phyloP scores from a whole-genome alignment of 2,329 filamentous ascomycete genomes.

The Colletotrichum filicis region DNA sequence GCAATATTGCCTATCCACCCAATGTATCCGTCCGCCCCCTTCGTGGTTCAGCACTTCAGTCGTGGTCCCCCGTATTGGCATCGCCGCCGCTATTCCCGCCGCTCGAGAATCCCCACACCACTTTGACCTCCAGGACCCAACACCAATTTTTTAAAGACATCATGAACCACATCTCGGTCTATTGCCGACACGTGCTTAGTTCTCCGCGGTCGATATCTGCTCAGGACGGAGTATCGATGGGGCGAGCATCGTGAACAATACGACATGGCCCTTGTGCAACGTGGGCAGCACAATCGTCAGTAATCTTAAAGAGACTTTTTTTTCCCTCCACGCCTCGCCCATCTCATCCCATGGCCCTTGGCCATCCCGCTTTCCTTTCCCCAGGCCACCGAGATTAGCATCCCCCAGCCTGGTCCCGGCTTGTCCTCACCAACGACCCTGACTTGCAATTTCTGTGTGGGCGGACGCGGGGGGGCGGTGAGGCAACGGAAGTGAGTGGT shows the following conservation, averaged over 20 bases:
- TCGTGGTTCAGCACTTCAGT: not conserved
- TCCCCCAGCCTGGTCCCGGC: constrained; percentile 20
- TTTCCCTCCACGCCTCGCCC: constrained; percentile 1
- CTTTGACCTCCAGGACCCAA: not conserved
- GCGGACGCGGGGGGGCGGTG: constrained; percentile 33
- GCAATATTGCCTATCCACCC: constrained; percentile 33
- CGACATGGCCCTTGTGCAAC: constrained; percentile 2
- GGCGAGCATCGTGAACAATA: not conserved
- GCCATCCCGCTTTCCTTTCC: constrained; percentile 29
- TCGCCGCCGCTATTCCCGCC: constrained; percentile 33
- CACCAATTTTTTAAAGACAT: constrained; percentile 8
- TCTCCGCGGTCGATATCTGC: constrained; percentile 1
- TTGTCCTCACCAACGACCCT: constrained; percentile 9
- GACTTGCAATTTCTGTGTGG: constrained; percentile 22
- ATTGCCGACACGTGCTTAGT: constrained; percentile 31
- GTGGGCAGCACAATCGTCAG: not conserved
- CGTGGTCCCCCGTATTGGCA: constrained; percentile 11
- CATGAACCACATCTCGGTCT: constrained; percentile 29
- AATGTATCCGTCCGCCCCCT: constrained; percentile 12
- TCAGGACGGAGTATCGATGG: not conserved
- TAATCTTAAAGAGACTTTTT: constrained; percentile 4
- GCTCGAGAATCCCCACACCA: not conserved
- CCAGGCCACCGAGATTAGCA: constrained; percentile 32
- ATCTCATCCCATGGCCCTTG: constrained; percentile 8
- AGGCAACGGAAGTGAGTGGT: constrained; percentile 24